phyloP scores from a whole-genome alignment of 805 yeast species.

The Blastobotrys muscicola region DNA sequence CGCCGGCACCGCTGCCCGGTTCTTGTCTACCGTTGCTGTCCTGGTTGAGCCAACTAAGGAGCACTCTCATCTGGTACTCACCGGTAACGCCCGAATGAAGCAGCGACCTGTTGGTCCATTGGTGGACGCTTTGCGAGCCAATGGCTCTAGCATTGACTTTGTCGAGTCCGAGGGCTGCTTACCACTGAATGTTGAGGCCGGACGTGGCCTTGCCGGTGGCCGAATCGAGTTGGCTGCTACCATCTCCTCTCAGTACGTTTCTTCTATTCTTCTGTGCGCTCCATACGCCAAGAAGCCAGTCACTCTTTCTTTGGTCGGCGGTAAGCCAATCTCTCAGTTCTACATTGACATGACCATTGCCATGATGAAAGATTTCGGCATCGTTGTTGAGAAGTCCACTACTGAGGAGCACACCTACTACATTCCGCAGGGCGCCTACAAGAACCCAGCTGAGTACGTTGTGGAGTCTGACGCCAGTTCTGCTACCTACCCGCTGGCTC shows the following conservation, averaged over 20 bases:
- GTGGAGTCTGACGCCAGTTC: slow-evolving; percentile 96
- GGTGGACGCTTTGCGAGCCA: slow-evolving; percentile 77
- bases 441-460: slow-evolving; percentile 74
- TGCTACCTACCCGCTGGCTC: slow-evolving; percentile 95
- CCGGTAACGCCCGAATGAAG: slow-evolving; percentile 96
- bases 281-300: slow-evolving; percentile 89
- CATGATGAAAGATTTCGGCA: slow-evolving; percentile 89
- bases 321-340: slow-evolving; percentile 91
- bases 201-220: slow-evolving; percentile 75
- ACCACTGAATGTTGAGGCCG: slow-evolving; percentile 67
- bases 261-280: slow-evolving; percentile 93
- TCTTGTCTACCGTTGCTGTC: slow-evolving; percentile 87
- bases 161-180: slow-evolving; percentile 70
- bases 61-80: slow-evolving; percentile 47
- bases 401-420: slow-evolving; percentile 78
- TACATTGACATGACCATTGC: slow-evolving; percentile 96
- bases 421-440: slow-evolving; percentile 76
- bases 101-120: slow-evolving; percentile 95
- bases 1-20: slow-evolving; percentile 97
- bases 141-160: slow-evolving; percentile 71
- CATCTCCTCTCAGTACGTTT: slow-evolving; percentile 93
- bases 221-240: slow-evolving; percentile 91
- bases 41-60: slow-evolving; percentile 46
- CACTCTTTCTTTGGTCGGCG: slow-evolving; percentile 82
- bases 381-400: slow-evolving; percentile 57